Conservation (phyloP, 768 basidiomycete species). For the Auricularia sp. region DNA sequence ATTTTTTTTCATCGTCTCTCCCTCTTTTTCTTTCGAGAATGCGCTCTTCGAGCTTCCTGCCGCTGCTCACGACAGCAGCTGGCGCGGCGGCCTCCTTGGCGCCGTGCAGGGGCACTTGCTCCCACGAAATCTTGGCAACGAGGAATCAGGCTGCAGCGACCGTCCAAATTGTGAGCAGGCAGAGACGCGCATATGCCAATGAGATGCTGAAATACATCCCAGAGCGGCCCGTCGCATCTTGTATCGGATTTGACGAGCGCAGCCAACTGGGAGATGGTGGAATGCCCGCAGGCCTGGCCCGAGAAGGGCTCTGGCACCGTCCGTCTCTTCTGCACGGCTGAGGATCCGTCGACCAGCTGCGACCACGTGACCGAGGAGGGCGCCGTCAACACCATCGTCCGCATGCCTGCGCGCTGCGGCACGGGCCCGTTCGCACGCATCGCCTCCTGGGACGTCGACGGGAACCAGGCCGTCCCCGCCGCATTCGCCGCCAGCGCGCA, state of each 20-base stretch:
- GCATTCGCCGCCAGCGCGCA: not conserved
- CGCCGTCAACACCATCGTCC: not conserved
- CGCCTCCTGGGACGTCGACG: not conserved
- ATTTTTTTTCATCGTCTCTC: no score
- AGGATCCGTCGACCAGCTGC: not conserved
- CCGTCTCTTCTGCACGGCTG: not conserved
- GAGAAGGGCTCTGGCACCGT: not conserved
- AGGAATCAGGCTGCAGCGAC: not conserved
- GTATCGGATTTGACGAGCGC: not conserved
- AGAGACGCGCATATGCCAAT: not conserved
- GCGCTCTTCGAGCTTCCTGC: not conserved
- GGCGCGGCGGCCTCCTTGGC: not conserved
- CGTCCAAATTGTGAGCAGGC: not conserved
- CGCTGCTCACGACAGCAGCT: not conserved
- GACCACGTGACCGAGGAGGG: not conserved
- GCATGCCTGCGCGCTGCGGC: not conserved
- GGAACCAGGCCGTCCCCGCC: not conserved
- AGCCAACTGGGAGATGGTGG: not conserved
- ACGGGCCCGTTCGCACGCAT: not conserved
- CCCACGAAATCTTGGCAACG: not conserved
- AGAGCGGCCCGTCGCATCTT: not conserved
- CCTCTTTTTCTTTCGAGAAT: no score
- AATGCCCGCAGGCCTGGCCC: not conserved
- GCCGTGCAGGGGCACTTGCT: not conserved
- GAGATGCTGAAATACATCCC: not conserved